Conservation (phyloP, 2,329 filamentous ascomycete genomes). For the Ascochyta viciae-villosae region DNA sequence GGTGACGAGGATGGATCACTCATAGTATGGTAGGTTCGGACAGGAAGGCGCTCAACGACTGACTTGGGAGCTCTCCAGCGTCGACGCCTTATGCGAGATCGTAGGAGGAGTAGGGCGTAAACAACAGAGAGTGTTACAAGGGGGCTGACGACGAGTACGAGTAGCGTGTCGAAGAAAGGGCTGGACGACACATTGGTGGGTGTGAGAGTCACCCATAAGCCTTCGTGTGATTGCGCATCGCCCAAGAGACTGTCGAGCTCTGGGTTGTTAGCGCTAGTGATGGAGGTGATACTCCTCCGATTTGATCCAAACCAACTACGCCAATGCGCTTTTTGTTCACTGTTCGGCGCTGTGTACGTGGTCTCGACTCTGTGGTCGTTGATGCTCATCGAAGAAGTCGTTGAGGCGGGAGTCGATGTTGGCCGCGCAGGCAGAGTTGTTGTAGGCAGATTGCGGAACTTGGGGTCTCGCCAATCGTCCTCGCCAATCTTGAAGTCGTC, state of each 20-base stretch:
- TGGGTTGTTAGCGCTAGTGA: slow-evolving; percentile 26
- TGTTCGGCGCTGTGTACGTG: slow-evolving; percentile 9
- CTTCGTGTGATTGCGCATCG: slow-evolving; percentile 65
- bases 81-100: slow-evolving; percentile 85
- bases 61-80: slow-evolving; percentile 98
- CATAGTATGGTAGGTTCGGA: slow-evolving; percentile 93
- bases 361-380: slow-evolving; percentile 12
- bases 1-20: slow-evolving; percentile 61
- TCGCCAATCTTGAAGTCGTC: slow-evolving; percentile 81
- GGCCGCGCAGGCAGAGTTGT: slow-evolving; percentile 25
- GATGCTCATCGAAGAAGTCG: slow-evolving; percentile 55
- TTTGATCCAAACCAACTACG: slow-evolving; percentile 29
- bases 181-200: slow-evolving; percentile 86
- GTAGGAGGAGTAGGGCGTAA: slow-evolving; percentile 84
- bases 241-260: slow-evolving; percentile 27
- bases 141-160: slow-evolving; percentile 96
- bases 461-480: slow-evolving; percentile 85
- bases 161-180: slow-evolving; percentile 92
- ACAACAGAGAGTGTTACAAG: slow-evolving; percentile 91
- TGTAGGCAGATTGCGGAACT: slow-evolving; percentile 62
- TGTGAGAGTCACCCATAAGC: slow-evolving; percentile 95
- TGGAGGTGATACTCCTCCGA: slow-evolving; percentile 29
- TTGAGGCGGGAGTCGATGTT: slow-evolving; percentile 18
- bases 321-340: slow-evolving; percentile 36
- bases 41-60: slow-evolving; percentile 90